Conservation (phyloP, 768 basidiomycete genomes). For the Mycena galopus region DNA sequence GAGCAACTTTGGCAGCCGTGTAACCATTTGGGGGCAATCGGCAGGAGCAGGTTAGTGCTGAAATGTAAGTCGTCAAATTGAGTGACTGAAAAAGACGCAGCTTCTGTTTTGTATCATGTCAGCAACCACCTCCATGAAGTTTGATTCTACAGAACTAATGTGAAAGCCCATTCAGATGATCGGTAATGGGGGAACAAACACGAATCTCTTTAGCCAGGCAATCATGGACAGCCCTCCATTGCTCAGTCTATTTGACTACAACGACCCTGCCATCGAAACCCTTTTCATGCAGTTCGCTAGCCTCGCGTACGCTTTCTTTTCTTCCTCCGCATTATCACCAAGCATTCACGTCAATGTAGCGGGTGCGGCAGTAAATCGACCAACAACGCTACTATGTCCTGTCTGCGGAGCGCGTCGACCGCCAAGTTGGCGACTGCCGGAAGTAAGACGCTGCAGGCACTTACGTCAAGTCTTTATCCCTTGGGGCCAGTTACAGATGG, state of each 20-base stretch:
- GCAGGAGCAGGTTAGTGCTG: constrained; percentile 44
- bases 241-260: constrained; percentile 49
- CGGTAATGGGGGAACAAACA: constrained; percentile 52
- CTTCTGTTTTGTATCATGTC: constrained; percentile 58
- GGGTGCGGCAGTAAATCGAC: constrained; percentile 40
- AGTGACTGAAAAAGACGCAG: constrained; percentile 38
- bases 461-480: constrained; percentile 51
- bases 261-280: constrained; percentile 48
- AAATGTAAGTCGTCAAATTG: neutral
- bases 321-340: neutral
- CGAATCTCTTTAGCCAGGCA: constrained; percentile 55
- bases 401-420: constrained; percentile 48
- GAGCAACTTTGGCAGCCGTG: constrained; percentile 43
- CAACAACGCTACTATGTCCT: constrained; percentile 42
- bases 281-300: constrained; percentile 52
- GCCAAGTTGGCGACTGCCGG: constrained; percentile 49
- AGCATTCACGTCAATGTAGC: constrained; percentile 5
- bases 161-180: constrained; percentile 46
- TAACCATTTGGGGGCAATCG: constrained; percentile 59
- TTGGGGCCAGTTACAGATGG: constrained; percentile 57
- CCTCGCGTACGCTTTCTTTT: constrained; percentile 47
- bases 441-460: constrained; percentile 45
- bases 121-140: neutral
- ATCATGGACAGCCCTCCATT: constrained; percentile 61
- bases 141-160: neutral